phyloP scores from a whole-genome alignment of 139 green algal genomes.

The Chlorella vulgaris region DNA sequence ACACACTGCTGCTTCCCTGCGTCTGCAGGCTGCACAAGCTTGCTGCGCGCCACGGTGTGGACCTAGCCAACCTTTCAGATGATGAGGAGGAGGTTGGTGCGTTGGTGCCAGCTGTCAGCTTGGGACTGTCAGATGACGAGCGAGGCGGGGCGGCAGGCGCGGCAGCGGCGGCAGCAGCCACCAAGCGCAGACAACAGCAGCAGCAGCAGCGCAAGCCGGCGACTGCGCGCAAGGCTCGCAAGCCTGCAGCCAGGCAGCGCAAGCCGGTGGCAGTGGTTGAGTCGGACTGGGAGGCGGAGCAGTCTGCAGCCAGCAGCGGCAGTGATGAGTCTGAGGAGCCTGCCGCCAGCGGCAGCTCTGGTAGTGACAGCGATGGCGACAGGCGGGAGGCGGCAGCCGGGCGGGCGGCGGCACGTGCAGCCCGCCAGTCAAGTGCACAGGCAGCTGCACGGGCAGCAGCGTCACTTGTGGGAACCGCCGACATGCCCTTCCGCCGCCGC shows the following conservation, averaged over 20 bases:
- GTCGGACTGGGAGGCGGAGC: conserved; percentile 4
- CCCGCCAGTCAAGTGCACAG: not conserved
- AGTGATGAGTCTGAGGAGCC: not conserved
- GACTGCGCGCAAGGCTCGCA: not conserved
- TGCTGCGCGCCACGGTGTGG: conserved; percentile 4
- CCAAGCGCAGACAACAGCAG: not conserved
- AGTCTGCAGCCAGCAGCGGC: conserved; percentile 4
- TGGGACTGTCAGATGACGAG: conserved; percentile 9
- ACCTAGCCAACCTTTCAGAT: conserved; percentile 21
- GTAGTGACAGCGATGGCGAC: not conserved
- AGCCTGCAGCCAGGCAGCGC: not conserved
- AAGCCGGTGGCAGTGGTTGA: not conserved
- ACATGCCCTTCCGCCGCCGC: conserved; percentile 27
- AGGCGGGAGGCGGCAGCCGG: not conserved
- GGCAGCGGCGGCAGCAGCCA: not conserved
- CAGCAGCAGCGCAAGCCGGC: not conserved
- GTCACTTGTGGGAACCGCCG: not conserved
- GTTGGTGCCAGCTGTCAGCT: not conserved
- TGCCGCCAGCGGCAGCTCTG: not conserved
- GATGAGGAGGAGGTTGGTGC: conserved; percentile 30
- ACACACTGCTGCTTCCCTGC: not conserved
- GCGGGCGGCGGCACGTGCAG: not conserved
- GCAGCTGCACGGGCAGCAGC: conserved; percentile 5
- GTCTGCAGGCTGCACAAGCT: conserved; percentile 28
- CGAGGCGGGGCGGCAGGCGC: conserved; percentile 3